Evolutionary conservation across 495 filamentous ascomycete species (phyloP), one percentile per base, ranked within the genome.

Genomic region (Venustampulla echinocandica): DNA sequence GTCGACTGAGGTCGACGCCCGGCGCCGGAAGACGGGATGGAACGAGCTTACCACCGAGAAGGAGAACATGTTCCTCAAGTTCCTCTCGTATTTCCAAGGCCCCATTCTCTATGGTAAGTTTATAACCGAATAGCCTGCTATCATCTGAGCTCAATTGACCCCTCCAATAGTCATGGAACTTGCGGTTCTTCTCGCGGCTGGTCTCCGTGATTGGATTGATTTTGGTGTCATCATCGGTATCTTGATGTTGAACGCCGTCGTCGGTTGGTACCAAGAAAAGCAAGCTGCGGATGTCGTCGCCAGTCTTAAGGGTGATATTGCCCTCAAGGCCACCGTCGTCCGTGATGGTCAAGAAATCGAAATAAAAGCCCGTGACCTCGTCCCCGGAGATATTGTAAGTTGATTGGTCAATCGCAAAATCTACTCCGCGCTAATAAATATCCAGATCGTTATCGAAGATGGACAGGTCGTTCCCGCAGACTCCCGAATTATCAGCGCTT

Each of bases 191-290:
- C 66, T 90, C 51, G 81, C 85, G 61, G 82, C 82, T 59, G 84
- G 84, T 75, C 77, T 89, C 50, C 76, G 75, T 60, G 84, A 87
- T 61, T 89, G 82, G 82, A 74, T 89, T 49, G 84, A 89, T 62
- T 84, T 87, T 45, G 84, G 84, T 70, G 83, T 89, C 55, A 89
- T 89, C 63, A 81, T 84, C 47, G 84, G 80, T 61, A 87, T 89
- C 53, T 63, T 89, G 22, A 67, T 81, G 52, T 80, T 90, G 47
- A 90, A 90, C 69, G 85, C 85, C n/a, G 63, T 71, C 40, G 84
- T 87, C 61, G 84, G 84, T 69, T 90, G 83, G 77, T 90, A 88
- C 64, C 84, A 90, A 64, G 85, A 90, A 64, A 88, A 87, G 68
- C 82, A 87, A 68, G 85, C 85, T 50, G 84, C 82, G 49, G 85